phyloP scores from a whole-genome alignment of 139 green algal genomes.

The Picochlorum sp. region DNA sequence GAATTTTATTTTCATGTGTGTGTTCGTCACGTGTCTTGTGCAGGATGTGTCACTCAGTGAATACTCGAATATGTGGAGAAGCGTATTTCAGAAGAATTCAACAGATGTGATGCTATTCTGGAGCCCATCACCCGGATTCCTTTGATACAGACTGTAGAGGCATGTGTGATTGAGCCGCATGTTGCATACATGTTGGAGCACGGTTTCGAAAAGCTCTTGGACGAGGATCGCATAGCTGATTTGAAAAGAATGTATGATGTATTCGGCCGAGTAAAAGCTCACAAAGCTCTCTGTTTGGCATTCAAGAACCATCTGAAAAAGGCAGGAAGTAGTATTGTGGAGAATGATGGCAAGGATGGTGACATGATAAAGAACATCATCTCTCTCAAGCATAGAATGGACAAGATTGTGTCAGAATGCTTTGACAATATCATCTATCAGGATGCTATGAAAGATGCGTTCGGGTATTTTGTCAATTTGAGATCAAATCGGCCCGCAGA shows the following conservation, averaged over 20 bases:
- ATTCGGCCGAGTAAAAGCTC: slow-evolving; percentile 44
- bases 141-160: slow-evolving; percentile 68
- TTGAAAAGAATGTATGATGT: slow-evolving; percentile 72
- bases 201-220: slow-evolving; percentile 66
- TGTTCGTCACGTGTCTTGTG: not conserved
- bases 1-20: not conserved
- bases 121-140: slow-evolving; percentile 64
- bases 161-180: slow-evolving; percentile 65
- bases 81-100: slow-evolving; percentile 81
- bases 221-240: slow-evolving; percentile 57
- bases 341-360: slow-evolving; percentile 86
- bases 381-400: slow-evolving; percentile 66
- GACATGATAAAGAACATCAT: slow-evolving; percentile 85
- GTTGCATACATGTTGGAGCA: slow-evolving; percentile 41
- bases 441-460: slow-evolving; percentile 76
- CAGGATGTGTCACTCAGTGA: slow-evolving; percentile 56
- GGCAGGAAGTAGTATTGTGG: slow-evolving; percentile 58
- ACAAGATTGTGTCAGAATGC: slow-evolving; percentile 48
- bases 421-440: slow-evolving; percentile 66
- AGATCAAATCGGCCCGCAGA: slow-evolving; percentile 77
- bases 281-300: slow-evolving; percentile 54
- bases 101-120: slow-evolving; percentile 76
- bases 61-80: slow-evolving; percentile 87
- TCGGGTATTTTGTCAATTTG: slow-evolving; percentile 92
- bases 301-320: slow-evolving; percentile 67